Conservation (phyloP, 2,329 filamentous ascomycete genomes). For the Xylariaceae sp. region DNA sequence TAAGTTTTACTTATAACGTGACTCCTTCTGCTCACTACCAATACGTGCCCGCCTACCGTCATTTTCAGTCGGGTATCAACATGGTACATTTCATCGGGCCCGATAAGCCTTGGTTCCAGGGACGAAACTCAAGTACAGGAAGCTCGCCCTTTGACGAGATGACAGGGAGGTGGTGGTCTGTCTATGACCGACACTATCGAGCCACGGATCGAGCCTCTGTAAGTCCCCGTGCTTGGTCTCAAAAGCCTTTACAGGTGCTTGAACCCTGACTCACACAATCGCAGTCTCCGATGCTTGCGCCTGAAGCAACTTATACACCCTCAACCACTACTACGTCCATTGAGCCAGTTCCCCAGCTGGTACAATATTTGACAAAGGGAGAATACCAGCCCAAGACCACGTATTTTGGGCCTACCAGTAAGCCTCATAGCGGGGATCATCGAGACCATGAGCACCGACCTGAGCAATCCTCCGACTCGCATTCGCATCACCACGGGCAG, state of each 20-base stretch:
- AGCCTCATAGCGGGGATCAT: slow-evolving; percentile 25
- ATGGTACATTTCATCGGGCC: slow-evolving; percentile 93
- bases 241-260: not conserved
- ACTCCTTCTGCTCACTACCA: slow-evolving; percentile 96
- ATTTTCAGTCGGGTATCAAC: slow-evolving; percentile 86
- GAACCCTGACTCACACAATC: slow-evolving; percentile 13
- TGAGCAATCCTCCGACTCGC: slow-evolving; percentile 6
- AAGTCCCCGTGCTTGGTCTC: slow-evolving; percentile 19
- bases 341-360: slow-evolving; percentile 29
- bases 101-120: slow-evolving; percentile 81
- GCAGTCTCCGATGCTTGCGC: slow-evolving; percentile 12
- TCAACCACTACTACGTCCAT: slow-evolving; percentile 1
- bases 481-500: slow-evolving; percentile 16
- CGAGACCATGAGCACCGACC: slow-evolving; percentile 12
- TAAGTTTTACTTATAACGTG: slow-evolving; percentile 96
- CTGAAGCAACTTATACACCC: slow-evolving; percentile 3
- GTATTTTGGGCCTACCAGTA: slow-evolving; percentile 24
- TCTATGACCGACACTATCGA: slow-evolving; percentile 84
- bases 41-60: slow-evolving; percentile 89
- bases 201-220: slow-evolving; percentile 52
- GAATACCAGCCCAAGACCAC: slow-evolving; percentile 39
- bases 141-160: slow-evolving; percentile 75
- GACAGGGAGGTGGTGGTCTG: slow-evolving; percentile 85
- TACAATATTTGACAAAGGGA: slow-evolving; percentile 52
- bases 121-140: slow-evolving; percentile 50